A percentile compares a stretch with the other conserved stretches of the same genome.
Evolutionary conservation across 805 yeast species (phyloP).

Genomic region (Pichia manshurica): DNA sequence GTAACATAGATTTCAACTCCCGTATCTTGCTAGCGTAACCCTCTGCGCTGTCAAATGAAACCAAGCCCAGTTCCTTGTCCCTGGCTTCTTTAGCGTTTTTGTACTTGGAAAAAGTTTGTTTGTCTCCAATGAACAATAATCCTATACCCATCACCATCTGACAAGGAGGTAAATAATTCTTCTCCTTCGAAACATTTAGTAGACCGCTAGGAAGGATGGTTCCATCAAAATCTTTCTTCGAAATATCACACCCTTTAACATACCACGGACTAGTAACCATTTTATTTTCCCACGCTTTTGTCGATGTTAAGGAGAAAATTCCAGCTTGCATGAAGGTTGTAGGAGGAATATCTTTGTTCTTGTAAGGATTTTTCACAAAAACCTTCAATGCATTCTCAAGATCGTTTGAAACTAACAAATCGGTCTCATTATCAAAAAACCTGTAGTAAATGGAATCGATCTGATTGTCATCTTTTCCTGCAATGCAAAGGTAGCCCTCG

Average conservation of each 20-base stretch:
- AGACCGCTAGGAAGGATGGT: constrained; percentile 55
- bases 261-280: constrained; percentile 81
- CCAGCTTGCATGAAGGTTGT: constrained; percentile 88
- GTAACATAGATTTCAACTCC: constrained; percentile 28
- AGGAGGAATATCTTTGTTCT: constrained; percentile 72
- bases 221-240: constrained; percentile 60
- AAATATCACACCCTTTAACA: constrained; percentile 61
- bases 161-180: constrained; percentile 64
- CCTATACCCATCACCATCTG: constrained; percentile 89
- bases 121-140: constrained; percentile 66
- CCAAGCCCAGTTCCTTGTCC: constrained; percentile 28
- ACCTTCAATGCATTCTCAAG: constrained; percentile 69
- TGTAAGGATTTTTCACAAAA: constrained; percentile 72
- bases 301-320: constrained; percentile 69
- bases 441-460: constrained; percentile 74
- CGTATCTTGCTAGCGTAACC: constrained; percentile 21
- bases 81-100: constrained; percentile 23
- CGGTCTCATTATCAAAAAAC: constrained; percentile 64
- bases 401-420: constrained; percentile 69
- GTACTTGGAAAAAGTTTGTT: constrained; percentile 37
- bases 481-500: constrained; percentile 80
- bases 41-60: constrained; percentile 26
- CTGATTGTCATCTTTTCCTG: constrained; percentile 80
- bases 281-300: constrained; percentile 88
- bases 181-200: constrained; percentile 49